Percentiles rank a stretch among this genome's conserved stretches.
Evolutionary conservation across 495 filamentous ascomycete species (phyloP).

Genomic region (Extremus antarcticus): DNA sequence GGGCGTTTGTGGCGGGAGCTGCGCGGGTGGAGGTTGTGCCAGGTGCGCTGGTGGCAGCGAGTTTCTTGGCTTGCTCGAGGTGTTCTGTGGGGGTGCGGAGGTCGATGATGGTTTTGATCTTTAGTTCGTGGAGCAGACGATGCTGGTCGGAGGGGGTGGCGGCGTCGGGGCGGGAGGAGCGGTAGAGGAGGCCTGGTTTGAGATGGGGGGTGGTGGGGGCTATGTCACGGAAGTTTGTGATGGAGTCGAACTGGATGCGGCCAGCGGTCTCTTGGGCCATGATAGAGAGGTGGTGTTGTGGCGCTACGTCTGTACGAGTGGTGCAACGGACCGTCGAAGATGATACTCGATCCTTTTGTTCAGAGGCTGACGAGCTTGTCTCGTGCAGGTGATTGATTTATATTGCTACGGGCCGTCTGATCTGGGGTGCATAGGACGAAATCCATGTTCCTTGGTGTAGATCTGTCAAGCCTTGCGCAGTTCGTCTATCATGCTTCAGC

Average conservation of each 20-base stretch:
- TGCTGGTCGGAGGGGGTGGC: constrained; percentile 54
- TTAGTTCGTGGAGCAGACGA: constrained; percentile 48
- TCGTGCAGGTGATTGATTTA: too few relatives aligned
- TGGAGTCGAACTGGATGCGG: constrained; percentile 18
- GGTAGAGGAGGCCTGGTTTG: constrained; percentile 59
- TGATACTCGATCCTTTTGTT: too few relatives aligned
- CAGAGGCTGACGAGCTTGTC: not conserved
- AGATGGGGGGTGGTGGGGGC: constrained; percentile 61
- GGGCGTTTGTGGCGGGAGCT: constrained; percentile 18
- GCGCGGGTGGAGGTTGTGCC: constrained; percentile 8
- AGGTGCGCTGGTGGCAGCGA: constrained; percentile 34
- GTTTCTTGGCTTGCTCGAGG: constrained; percentile 54
- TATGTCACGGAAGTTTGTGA: constrained; percentile 75
- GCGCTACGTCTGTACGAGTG: too few relatives aligned
- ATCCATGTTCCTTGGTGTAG: too few relatives aligned
- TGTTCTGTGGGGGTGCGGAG: constrained; percentile 70
- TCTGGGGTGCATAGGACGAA: too few relatives aligned
- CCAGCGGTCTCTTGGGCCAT: constrained; percentile 7
- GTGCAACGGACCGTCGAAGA: too few relatives aligned
- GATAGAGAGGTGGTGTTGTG: not conserved
- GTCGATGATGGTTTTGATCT: constrained; percentile 63
- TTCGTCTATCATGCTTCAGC: too few relatives aligned
- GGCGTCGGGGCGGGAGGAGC: constrained; percentile 63
- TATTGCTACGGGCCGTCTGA: too few relatives aligned
- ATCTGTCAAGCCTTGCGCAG: too few relatives aligned